These are phyloP conservation scores for Sambucus nigra DNA, from an alignment of 129 eudicot species.

Conservation along the genomic window DNA sequence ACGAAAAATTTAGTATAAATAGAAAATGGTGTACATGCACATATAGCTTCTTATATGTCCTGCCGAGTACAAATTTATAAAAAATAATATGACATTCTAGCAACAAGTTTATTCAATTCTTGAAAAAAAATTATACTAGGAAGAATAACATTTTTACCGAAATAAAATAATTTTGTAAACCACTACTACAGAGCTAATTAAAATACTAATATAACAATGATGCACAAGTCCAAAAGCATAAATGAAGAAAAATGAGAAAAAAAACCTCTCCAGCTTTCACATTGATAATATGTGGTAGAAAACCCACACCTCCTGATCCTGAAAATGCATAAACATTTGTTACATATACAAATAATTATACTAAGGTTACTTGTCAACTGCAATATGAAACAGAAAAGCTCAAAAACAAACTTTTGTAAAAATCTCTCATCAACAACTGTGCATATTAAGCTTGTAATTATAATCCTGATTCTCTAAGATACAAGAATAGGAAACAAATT, in stretches of 20 bases:
- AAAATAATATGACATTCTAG: not conserved
- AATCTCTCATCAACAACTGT: not conserved
- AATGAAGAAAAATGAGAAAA: not conserved
- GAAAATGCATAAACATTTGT: conserved; percentile 23
- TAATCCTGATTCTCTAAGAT: too few species aligned
- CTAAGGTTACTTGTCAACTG: not conserved
- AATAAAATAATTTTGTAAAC: too few species aligned
- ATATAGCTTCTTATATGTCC: too few species aligned
- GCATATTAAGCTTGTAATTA: not conserved
- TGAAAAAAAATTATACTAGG: not conserved
- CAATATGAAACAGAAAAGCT: not conserved
- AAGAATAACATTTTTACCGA: not conserved
- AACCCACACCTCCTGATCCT: conserved; percentile 76
- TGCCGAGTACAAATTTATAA: not conserved
- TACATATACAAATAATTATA: not conserved
- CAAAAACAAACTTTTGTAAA: not conserved
- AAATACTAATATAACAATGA: too few species aligned
- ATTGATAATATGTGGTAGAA: conserved; percentile 69
- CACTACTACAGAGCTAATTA: too few species aligned
- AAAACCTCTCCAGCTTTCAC: conserved; percentile 87
- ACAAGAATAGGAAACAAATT: too few species aligned
- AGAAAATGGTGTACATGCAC: too few species aligned
- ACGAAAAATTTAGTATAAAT: too few species aligned
- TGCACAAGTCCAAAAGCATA: not conserved
- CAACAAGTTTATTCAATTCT: not conserved